phyloP scores from a whole-genome alignment of 139 green algal genomes.

The Chlamydomonas sp. region DNA sequence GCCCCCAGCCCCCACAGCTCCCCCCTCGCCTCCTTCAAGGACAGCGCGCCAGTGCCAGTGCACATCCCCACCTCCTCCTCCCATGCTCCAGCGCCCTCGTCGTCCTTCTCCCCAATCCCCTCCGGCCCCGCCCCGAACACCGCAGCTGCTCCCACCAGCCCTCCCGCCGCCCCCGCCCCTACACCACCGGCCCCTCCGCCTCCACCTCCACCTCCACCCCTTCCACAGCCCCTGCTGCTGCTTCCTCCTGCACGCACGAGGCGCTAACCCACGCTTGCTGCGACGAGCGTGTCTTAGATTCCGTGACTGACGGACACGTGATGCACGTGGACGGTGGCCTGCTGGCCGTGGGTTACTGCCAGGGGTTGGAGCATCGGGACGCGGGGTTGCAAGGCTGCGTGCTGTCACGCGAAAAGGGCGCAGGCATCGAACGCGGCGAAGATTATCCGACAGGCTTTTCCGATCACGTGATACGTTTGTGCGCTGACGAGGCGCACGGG shows the following conservation, averaged over 20 bases:
- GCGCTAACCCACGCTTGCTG: neutral
- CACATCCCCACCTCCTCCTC: neutral
- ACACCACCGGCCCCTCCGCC: neutral
- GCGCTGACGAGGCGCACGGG: neutral
- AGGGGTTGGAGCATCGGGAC: neutral
- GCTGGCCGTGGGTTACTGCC: neutral
- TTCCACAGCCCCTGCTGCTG: neutral
- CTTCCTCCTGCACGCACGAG: no score
- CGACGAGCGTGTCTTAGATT: neutral
- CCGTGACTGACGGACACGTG: neutral
- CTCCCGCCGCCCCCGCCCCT: neutral
- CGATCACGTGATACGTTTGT: neutral
- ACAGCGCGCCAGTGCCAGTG: neutral
- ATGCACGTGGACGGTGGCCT: neutral
- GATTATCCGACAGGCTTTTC: no score
- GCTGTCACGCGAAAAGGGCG: neutral
- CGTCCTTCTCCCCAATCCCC: no score
- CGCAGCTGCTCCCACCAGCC: neutral
- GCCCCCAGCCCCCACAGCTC: neutral
- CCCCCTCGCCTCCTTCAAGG: constrained; percentile 10
- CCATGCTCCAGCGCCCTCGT: neutral
- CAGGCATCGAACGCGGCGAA: no score
- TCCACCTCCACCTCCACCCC: neutral
- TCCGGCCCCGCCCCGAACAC: no score
- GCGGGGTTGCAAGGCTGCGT: neutral